Conservation (phyloP, 805 yeast genomes). For the Spathaspora girioi region DNA sequence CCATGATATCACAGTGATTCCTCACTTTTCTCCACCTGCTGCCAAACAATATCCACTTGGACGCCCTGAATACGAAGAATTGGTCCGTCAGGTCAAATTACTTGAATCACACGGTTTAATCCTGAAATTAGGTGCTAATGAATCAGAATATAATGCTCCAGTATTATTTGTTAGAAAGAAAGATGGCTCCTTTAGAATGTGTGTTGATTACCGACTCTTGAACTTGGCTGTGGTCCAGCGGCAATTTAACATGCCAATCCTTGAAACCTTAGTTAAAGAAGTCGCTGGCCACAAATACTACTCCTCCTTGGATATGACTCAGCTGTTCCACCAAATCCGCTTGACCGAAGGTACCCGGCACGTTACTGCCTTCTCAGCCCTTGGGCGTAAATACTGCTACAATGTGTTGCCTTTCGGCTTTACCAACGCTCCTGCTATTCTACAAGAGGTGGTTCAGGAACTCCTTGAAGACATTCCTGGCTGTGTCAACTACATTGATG, state of each 20-base stretch:
- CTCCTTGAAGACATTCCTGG: not conserved
- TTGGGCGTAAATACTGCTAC: not conserved
- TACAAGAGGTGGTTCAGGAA: slow-evolving; percentile 1
- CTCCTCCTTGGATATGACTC: not conserved
- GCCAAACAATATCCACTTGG: slow-evolving; percentile 2
- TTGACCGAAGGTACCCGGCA: not conserved
- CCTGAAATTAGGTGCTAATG: too few species aligned
- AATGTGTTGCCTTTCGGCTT: slow-evolving; percentile 2
- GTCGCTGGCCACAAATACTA: slow-evolving; percentile 2
- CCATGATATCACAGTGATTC: slow-evolving; percentile 1
- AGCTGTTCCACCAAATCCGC: not conserved
- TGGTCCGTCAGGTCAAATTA: not conserved
- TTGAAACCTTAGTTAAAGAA: not conserved
- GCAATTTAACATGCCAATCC: not conserved
- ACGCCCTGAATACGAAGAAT: slow-evolving; percentile 1
- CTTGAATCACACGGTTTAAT: too few species aligned
- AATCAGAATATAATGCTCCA: not conserved
- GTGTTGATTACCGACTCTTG: slow-evolving; percentile 1
- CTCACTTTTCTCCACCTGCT: not conserved
- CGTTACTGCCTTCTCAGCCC: not conserved
- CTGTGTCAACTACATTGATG: not conserved
- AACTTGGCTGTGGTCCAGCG: not conserved
- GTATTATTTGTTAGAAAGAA: slow-evolving; percentile 3
- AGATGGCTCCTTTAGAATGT: slow-evolving; percentile 1
- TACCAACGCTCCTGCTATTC: slow-evolving; percentile 1